Evolutionary conservation across 176 grass and related monocot genomes (phyloP).

Genomic region (Avena sativa): DNA sequence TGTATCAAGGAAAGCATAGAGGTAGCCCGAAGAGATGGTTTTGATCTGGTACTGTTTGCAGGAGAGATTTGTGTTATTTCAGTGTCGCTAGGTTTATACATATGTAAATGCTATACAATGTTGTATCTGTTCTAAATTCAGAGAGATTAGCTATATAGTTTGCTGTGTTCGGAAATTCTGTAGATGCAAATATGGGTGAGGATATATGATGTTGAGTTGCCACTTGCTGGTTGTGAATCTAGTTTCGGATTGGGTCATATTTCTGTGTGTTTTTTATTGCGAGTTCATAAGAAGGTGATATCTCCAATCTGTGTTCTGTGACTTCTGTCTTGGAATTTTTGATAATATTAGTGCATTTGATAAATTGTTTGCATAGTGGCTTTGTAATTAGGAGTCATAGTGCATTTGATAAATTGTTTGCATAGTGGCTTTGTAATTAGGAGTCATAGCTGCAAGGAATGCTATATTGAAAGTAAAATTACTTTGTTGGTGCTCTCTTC

Average conservation of each 20-base stretch:
- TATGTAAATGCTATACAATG: conserved; percentile 14
- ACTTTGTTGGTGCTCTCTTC: neutral
- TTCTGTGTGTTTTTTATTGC: neutral
- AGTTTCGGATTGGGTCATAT: neutral
- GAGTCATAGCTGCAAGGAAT: neutral
- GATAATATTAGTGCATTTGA: neutral
- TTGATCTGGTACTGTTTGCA: conserved; percentile 23
- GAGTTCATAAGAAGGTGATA: neutral
- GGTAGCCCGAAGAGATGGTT: conserved; percentile 35
- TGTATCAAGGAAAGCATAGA: conserved; percentile 46
- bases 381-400: neutral
- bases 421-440: neutral
- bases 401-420: neutral
- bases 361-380: neutral
- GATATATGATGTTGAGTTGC: neutral
- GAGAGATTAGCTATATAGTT: conserved; percentile 21
- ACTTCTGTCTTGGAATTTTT: neutral
- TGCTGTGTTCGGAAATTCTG: conserved; percentile 12
- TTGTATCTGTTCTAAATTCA: conserved; percentile 43
- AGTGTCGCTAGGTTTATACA: conserved; percentile 5
- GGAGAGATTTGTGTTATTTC: conserved; percentile 24
- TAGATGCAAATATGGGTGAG: neutral
- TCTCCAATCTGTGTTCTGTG: neutral
- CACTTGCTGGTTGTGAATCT: neutral
- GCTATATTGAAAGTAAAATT: neutral